phyloP scores from a whole-genome alignment of 2,329 filamentous ascomycete species.

The Byssoonygena ceratinophila region DNA sequence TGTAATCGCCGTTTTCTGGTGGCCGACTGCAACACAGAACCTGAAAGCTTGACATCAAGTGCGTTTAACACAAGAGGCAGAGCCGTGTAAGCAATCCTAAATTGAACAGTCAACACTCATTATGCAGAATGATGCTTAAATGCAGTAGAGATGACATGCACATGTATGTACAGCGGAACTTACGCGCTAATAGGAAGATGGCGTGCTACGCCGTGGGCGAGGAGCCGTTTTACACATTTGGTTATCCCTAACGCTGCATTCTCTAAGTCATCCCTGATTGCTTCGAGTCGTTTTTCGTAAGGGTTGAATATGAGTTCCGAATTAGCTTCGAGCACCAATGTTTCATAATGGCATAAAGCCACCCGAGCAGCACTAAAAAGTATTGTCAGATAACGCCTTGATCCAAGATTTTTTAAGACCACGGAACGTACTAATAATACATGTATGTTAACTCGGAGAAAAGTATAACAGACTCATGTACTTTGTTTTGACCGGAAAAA shows the following conservation, averaged over 20 bases:
- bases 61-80: conserved; percentile 32
- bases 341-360: conserved; percentile 40
- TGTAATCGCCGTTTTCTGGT: conserved; percentile 38
- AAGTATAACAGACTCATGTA: conserved; percentile 36
- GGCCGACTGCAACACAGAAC: conserved; percentile 28
- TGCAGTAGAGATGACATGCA: background rate
- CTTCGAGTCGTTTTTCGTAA: conserved; percentile 30
- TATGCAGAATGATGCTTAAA: background rate
- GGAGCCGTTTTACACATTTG: conserved; percentile 40
- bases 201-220: conserved; percentile 37
- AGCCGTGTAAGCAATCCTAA: conserved; percentile 27
- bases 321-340: conserved; percentile 35
- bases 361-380: conserved; percentile 34
- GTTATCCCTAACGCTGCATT: conserved; percentile 39
- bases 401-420: background rate
- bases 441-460: conserved; percentile 44
- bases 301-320: conserved; percentile 29
- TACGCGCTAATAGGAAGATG: conserved; percentile 43
- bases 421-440: conserved; percentile 41
- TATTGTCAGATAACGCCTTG: background rate
- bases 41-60: conserved; percentile 32
- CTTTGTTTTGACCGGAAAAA: conserved; percentile 9
- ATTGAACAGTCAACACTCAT: background rate
- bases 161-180: conserved; percentile 16
- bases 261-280: conserved; percentile 33